phyloP scores from a whole-genome alignment of 306 rosid genomes.

The Ormosia emarginata region DNA sequence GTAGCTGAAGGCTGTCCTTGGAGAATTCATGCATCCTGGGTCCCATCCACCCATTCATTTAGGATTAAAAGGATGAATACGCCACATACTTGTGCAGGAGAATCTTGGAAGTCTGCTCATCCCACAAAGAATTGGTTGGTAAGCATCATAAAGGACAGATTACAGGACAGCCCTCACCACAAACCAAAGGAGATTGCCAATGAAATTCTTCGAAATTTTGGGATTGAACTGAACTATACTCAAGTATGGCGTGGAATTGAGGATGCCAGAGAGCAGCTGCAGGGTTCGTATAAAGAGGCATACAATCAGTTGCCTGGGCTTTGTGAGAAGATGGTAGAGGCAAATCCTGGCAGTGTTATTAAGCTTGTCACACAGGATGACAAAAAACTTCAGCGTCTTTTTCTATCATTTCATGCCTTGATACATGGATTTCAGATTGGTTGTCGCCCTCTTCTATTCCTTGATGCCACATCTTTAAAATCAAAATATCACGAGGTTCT shows the following conservation, averaged over 20 bases:
- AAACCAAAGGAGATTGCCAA: slow-evolving; percentile 50
- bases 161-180: slow-evolving; percentile 45
- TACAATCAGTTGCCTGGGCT: slow-evolving; percentile 43
- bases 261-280: slow-evolving; percentile 49
- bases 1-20: slow-evolving; percentile 47
- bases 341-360: slow-evolving; percentile 44
- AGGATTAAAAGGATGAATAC: slow-evolving; percentile 39
- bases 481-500: slow-evolving; percentile 50
- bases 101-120: slow-evolving; percentile 47
- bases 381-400: slow-evolving; percentile 39
- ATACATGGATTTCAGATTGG: slow-evolving; percentile 46
- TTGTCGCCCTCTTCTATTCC: slow-evolving; percentile 58
- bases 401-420: slow-evolving; percentile 39
- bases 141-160: slow-evolving; percentile 41
- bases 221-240: slow-evolving; percentile 47
- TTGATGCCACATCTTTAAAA: slow-evolving; percentile 42
- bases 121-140: slow-evolving; percentile 54
- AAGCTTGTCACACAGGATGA: slow-evolving; percentile 33
- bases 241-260: slow-evolving; percentile 57
- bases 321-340: slow-evolving; percentile 48
- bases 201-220: slow-evolving; percentile 44
- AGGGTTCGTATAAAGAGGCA: slow-evolving; percentile 52
- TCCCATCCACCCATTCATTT: slow-evolving; percentile 37
- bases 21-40: slow-evolving; percentile 61
- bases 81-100: slow-evolving; percentile 44